Evolutionary conservation across 495 filamentous ascomycete species (phyloP).

Genomic region (Antarctomyces pellizariae): DNA sequence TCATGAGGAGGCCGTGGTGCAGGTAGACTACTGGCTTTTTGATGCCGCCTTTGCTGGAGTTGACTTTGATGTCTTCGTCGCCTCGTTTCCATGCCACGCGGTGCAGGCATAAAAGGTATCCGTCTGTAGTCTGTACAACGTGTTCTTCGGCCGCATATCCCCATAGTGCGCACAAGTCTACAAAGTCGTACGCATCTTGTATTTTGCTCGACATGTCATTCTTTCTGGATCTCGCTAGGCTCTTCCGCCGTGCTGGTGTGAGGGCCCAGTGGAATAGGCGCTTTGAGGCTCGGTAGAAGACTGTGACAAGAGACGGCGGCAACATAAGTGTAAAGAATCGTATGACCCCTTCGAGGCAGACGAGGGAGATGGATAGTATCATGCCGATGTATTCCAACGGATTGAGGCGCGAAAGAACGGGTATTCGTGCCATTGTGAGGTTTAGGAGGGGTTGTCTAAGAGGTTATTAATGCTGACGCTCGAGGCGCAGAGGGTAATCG

Average conservation of each 20-base stretch:
- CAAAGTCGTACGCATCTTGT: conserved; percentile 63
- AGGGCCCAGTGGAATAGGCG: conserved; percentile 60
- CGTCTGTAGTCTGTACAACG: conserved; percentile 80
- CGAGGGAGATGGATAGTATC: conserved; percentile 54
- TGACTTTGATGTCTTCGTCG: conserved; percentile 51
- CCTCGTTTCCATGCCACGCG: conserved; percentile 61
- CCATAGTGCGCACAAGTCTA: conserved; percentile 70
- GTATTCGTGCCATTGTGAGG: too few species aligned
- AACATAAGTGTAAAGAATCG: conserved; percentile 77
- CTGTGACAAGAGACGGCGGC: conserved; percentile 50
- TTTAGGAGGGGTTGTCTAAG: too few species aligned
- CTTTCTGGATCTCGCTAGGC: conserved; percentile 3
- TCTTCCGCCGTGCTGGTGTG: conserved; percentile 28
- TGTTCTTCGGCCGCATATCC: conserved; percentile 91
- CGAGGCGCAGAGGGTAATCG: too few species aligned
- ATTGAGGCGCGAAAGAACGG: too few species aligned
- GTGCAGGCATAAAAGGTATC: conserved; percentile 81
- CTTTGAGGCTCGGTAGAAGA: conserved; percentile 67
- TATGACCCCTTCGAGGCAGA: conserved; percentile 58
- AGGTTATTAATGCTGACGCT: too few species aligned
- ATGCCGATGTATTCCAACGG: conserved; percentile 87
- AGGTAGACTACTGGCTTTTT: conserved; percentile 80
- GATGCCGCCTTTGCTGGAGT: conserved; percentile 35
- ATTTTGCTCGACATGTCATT: conserved; percentile 24
- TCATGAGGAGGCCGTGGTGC: conserved; percentile 94